Conservation (phyloP, 805 yeast species). For the Kuraishia cidri region DNA sequence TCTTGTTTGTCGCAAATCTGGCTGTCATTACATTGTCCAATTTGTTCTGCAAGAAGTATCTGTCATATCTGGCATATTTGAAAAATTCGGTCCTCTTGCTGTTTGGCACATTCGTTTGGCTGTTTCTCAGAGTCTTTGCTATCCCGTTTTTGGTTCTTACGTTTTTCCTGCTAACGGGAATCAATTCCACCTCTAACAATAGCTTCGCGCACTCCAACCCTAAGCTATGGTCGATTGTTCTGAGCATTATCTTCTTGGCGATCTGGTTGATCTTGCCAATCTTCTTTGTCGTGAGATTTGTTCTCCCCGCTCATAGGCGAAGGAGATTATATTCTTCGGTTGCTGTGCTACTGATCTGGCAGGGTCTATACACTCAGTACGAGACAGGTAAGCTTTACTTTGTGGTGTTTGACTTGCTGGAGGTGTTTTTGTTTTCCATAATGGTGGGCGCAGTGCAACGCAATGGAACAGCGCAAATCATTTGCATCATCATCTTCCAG, state of each 20-base stretch:
- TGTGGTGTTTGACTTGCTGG: constrained; percentile 24
- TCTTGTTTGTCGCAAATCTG: background rate
- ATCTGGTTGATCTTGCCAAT: constrained; percentile 23
- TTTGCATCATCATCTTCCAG: constrained; percentile 26
- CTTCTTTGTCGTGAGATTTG: constrained; percentile 22
- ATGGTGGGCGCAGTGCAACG: constrained; percentile 34
- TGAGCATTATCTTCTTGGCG: constrained; percentile 24
- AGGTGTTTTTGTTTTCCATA: constrained; percentile 24
- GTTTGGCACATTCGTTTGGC: constrained; percentile 9
- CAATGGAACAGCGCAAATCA: constrained; percentile 34
- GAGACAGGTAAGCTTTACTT: constrained; percentile 31
- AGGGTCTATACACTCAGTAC: constrained; percentile 30
- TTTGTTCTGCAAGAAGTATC: background rate
- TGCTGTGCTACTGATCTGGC: constrained; percentile 36
- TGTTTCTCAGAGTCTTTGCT: constrained; percentile 24
- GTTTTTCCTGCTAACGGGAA: constrained; percentile 10
- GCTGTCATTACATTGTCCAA: background rate
- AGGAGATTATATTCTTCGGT: constrained; percentile 35
- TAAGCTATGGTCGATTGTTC: constrained; percentile 15
- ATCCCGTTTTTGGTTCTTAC: constrained; percentile 35
- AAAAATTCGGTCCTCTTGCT: background rate
- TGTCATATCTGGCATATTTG: background rate
- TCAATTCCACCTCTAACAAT: constrained; percentile 4
- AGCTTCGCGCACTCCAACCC: constrained; percentile 6
- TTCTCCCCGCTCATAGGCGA: constrained; percentile 11